Evolutionary conservation across 2,329 filamentous ascomycete genomes (phyloP), one percentile per base, ranked within the genome.

Genomic region (Sporothrix globosa): DNA sequence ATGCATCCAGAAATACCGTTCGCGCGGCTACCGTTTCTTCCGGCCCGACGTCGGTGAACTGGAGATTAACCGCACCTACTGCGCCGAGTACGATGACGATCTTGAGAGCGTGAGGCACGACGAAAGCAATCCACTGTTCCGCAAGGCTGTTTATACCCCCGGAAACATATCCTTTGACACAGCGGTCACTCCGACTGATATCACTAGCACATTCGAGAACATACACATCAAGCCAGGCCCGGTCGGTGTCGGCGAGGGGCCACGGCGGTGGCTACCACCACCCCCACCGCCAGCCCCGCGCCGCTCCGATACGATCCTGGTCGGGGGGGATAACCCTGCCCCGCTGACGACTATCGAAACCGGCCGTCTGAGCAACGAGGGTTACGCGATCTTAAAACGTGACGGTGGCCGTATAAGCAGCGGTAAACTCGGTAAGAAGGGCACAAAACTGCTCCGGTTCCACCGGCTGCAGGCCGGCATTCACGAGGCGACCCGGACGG

Each of bases 11-110:
- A 72, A 73, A 53, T 72, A 72, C 68, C 46, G 56, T 11, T 1
- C 19, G 19, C 72, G 72, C 10, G 72, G 72, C 41, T 73, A 50
- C 52, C 67, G 50, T 2, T 71, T 72, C 17, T 48, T 70, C 48
- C 14, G 19, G 4, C 27, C 34, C 4, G 27, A 39, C 19, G 9
- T n/a, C 41, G 11, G 13, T 11, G 39, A 24, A 11, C 24, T 17
- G 19, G 1, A 9, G 10, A 27, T 27, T 21, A 27, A 50, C 53
- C 24, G 7, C 7, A 7, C 24, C 21, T 10, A 9, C 19, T 53
- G 44, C 44, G 0, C 3, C 27, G 70, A 71, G 48, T 60, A 52
- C 7, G 24, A 34, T 13, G 66, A 58, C 50, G 10, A 63, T 24
- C 50, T 66, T 10, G 10, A 13, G 14, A 14, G 3, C 2, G 7